Base-by-base conservation (phyloP, 2,329 filamentous ascomycete species). In the Fusarium compactum region DNA sequence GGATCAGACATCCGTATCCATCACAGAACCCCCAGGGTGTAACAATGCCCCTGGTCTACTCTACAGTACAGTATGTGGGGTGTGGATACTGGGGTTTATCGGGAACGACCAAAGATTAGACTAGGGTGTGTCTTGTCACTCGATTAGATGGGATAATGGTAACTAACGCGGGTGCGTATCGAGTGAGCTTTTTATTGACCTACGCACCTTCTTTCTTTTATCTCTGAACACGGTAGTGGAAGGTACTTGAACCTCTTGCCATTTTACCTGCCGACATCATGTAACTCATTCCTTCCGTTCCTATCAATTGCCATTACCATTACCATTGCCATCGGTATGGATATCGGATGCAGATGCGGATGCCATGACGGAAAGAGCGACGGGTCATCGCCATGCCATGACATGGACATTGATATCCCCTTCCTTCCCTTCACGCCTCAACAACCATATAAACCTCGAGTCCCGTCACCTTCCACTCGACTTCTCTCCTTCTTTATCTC, bases 61-160 rank as follows among this genome's bases (percentile, higher is more conserved):
- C 50, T 29, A 29, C 27, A 30, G 44, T 38, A 38, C 34, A 38
- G 34, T 38, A 46, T 67, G 65, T 64, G 65, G 65, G 65, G 67
- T 69, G 67, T 58, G 53, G 47, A n/a, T 38, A 30, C 61, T 64
- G 68, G 68, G 69, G 69, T 71, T 69, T 71, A 71, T 71, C 68
- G 56, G 69, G 65, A 71, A 71, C 64, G 38, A 69, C 60, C 65
- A 38, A 38, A 71, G 69, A 71, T 71, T 71, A 63, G 63, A 52
- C 20, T 30, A 45, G 62, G 60, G 60, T 58, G 51, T 65, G 62
- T 65, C 55, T 59, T 62, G 68, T 60, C 68, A 69, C 68, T 66
- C 68, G 62, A 71, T 71, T 70, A 69, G 69, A 71, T 71, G 69
- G 64, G 69, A 71, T 71, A 71, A 71, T 71, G 57, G 45, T 44